These are phyloP conservation scores for Graphiopsis chlorocephala DNA, from an alignment of 2,329 filamentous ascomycete species.

Conservation along the genomic window DNA sequence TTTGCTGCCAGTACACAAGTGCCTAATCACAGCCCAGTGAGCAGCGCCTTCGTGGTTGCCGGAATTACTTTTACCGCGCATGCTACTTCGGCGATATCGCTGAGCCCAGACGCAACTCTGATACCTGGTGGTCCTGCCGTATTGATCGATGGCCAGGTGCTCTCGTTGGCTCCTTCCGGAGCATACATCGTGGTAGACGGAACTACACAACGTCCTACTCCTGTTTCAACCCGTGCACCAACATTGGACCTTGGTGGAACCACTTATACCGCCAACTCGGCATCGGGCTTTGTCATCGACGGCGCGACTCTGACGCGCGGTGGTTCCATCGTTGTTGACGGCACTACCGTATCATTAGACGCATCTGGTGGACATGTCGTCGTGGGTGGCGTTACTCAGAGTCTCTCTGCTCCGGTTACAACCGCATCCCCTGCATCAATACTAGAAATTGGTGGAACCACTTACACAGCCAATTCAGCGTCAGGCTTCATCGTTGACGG, in stretches of 20 bases:
- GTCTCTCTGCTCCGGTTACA: neutral
- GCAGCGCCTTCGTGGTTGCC: neutral
- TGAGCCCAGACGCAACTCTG: neutral
- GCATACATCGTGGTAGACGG: neutral
- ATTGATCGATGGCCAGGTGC: neutral
- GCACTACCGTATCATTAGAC: neutral
- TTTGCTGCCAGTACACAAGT: neutral
- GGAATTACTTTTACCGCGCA: neutral
- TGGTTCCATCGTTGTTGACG: neutral
- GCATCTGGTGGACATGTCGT: neutral
- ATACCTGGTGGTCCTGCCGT: neutral
- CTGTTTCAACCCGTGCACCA: neutral
- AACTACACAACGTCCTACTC: neutral
- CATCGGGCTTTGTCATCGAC: neutral
- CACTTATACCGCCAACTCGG: neutral
- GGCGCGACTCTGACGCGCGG: neutral
- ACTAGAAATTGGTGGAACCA: neutral
- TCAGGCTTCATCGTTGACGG: neutral
- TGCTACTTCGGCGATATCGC: neutral
- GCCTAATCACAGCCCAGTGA: neutral
- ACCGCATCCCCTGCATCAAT: neutral
- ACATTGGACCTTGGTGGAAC: neutral
- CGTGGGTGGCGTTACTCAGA: neutral
- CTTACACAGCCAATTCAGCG: neutral
- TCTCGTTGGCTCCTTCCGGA: neutral